These are phyloP conservation scores for Stemphylium vesicarium DNA, from an alignment of 2,329 filamentous ascomycete species.

Conservation along the genomic window DNA sequence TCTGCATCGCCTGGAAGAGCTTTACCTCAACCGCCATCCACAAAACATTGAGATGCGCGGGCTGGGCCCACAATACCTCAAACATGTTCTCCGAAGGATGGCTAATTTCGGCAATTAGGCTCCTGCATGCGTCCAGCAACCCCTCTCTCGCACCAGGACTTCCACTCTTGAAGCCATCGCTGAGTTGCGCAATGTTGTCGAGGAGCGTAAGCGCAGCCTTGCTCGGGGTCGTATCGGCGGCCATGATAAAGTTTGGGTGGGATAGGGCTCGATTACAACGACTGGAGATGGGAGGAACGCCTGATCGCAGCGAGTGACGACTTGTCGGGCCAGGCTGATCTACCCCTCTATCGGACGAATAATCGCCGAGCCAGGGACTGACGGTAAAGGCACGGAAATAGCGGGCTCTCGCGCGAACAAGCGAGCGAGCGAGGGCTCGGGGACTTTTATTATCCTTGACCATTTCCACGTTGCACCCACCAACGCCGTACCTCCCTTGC, in stretches of 20 bases:
- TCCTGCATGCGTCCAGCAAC: conserved; percentile 25
- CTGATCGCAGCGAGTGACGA: background rate
- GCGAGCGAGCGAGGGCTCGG: background rate
- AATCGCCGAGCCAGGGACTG: background rate
- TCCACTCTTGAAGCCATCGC: conserved; percentile 25
- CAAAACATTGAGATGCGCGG: conserved; percentile 26
- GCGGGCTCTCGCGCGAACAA: too few species aligned
- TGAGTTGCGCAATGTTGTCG: conserved; percentile 24
- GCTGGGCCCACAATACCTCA: conserved; percentile 31
- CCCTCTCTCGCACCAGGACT: conserved; percentile 25
- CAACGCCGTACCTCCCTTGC: background rate
- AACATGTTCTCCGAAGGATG: conserved; percentile 33
- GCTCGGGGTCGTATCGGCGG: background rate
- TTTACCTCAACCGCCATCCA: conserved; percentile 31
- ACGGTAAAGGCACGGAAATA: background rate
- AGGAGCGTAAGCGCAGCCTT: conserved; percentile 26
- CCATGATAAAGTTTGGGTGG: conserved; percentile 1
- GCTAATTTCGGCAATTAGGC: conserved; percentile 32
- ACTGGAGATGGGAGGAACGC: background rate
- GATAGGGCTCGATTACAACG: background rate
- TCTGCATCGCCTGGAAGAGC: conserved; percentile 29
- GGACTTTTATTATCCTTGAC: background rate
- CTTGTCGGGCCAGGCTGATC: background rate
- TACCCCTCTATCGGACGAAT: background rate
- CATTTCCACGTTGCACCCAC: background rate